Conservation (phyloP, 2,329 filamentous ascomycete genomes). For the Aspergillus versicolor region DNA sequence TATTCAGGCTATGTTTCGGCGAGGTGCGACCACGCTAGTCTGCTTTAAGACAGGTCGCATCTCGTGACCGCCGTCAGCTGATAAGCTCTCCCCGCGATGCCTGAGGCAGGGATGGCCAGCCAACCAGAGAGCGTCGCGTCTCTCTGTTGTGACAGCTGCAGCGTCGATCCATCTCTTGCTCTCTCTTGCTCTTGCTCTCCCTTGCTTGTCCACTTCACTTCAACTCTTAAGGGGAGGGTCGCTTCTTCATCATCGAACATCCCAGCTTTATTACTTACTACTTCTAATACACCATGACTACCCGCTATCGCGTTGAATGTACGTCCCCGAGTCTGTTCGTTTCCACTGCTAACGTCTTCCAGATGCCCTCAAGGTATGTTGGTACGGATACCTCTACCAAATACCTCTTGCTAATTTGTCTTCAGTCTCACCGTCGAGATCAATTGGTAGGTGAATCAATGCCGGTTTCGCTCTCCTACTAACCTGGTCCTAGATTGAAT, state of each 20-base stretch:
- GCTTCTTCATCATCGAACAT: background rate
- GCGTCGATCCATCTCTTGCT: background rate
- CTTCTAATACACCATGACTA: constrained; percentile 40
- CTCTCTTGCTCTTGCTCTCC: background rate
- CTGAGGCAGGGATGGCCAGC: background rate
- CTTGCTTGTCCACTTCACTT: background rate
- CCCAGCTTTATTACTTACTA: too few species aligned
- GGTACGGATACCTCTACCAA: background rate
- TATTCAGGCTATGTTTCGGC: too few species aligned
- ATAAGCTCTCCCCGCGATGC: background rate
- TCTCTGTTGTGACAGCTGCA: too few species aligned
- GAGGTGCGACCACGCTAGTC: background rate
- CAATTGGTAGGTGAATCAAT: constrained; percentile 64
- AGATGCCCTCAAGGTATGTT: constrained; percentile 65
- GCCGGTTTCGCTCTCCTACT: constrained; percentile 12
- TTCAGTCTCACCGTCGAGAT: constrained; percentile 80
- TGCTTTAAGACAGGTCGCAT: too few species aligned
- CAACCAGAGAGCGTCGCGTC: background rate
- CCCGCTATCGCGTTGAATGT: constrained; percentile 67
- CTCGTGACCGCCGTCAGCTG: background rate
- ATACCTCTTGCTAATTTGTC: constrained; percentile 1
- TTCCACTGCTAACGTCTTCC: constrained; percentile 11
- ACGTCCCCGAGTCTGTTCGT: constrained; percentile 34
- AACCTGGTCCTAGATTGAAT: constrained; percentile 63
- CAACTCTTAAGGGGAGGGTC: background rate